These are phyloP conservation scores for Penicillium nordicum DNA, from an alignment of 2,329 filamentous ascomycete species.

Conservation along the genomic window DNA sequence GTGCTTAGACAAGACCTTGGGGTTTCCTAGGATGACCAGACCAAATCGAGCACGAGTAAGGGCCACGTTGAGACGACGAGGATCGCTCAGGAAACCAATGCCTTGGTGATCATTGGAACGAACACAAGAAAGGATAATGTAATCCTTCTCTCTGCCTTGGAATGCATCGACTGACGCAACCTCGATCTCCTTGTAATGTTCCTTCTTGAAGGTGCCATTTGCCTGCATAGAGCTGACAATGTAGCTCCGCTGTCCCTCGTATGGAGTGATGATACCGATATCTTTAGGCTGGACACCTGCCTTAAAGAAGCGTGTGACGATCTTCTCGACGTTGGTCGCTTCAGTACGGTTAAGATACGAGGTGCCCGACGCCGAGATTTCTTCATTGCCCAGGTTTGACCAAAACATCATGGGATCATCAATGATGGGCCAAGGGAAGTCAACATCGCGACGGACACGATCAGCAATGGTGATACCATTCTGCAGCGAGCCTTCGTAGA, in stretches of 20 bases:
- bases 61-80: slow-evolving; percentile 93
- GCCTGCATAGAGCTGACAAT: slow-evolving; percentile 99
- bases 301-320: slow-evolving; percentile 97
- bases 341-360: slow-evolving; percentile 98
- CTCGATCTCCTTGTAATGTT: slow-evolving; percentile 97
- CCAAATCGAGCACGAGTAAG: slow-evolving; percentile 96
- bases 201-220: slow-evolving; percentile 95
- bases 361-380: slow-evolving; percentile 95
- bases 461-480: slow-evolving; percentile 92
- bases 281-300: slow-evolving; percentile 89
- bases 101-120: slow-evolving; percentile 98
- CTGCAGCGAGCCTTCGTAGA: slow-evolving; percentile 95
- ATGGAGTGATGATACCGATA: slow-evolving; percentile 97
- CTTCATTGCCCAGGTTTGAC: slow-evolving; percentile 96
- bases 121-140: slow-evolving; percentile 95
- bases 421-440: slow-evolving; percentile 94
- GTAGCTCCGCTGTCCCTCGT: slow-evolving; percentile 96
- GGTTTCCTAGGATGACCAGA: slow-evolving; percentile 92
- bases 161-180: slow-evolving; percentile 98
- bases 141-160: slow-evolving; percentile 98
- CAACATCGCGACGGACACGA: slow-evolving; percentile 84
- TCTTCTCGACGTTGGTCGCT: slow-evolving; percentile 96
- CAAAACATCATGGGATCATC: slow-evolving; percentile 99
- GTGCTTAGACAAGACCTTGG: slow-evolving; percentile 95
- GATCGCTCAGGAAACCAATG: slow-evolving; percentile 97